Evolutionary conservation across 148 eudicot genomes (phyloP).

Genomic region (Chenopodium album): DNA sequence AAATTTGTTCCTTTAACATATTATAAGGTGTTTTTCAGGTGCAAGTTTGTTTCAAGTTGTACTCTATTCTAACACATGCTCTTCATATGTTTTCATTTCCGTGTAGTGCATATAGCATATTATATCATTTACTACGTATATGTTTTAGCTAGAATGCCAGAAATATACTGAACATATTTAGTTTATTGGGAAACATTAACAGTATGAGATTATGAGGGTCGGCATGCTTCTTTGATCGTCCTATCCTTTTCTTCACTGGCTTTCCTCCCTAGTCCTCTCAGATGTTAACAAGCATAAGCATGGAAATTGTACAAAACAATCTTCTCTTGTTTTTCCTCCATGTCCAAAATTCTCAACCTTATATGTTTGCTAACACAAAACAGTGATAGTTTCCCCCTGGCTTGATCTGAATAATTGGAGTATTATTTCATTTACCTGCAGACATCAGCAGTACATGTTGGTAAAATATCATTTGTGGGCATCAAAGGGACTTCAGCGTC

Average conservation of each 20-base stretch:
- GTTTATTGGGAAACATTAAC: background rate
- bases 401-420: background rate
- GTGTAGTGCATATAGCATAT: background rate
- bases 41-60: background rate
- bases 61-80: background rate
- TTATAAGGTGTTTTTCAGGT: background rate
- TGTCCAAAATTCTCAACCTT: background rate
- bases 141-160: no score
- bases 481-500: conserved; percentile 86
- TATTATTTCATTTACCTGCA: conserved; percentile 31
- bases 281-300: background rate
- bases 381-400: background rate
- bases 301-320: background rate
- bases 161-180: no score
- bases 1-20: background rate
- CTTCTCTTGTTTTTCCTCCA: background rate
- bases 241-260: background rate
- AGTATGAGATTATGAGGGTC: background rate
- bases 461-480: conserved; percentile 50
- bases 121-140: no score
- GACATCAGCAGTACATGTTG: conserved; percentile 64
- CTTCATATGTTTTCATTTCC: background rate
- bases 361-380: background rate
- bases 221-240: background rate
- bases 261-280: background rate